Conservation (phyloP, 2,329 filamentous ascomycete genomes). For the Chalaropsis thielavioides region DNA sequence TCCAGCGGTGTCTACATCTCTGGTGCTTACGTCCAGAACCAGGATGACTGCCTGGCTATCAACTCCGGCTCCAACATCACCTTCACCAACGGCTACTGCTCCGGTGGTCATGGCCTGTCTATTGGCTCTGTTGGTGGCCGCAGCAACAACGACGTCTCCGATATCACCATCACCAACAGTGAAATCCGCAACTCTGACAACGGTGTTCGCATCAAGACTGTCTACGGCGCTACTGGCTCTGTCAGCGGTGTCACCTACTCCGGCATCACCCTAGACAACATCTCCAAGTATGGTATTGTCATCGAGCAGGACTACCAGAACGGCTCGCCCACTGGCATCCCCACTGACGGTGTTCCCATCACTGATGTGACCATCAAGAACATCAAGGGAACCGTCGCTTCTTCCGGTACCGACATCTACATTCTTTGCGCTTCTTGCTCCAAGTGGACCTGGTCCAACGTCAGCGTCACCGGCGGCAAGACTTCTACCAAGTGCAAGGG, state of each 20-base stretch:
- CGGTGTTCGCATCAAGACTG: constrained; percentile 38
- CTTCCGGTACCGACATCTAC: constrained; percentile 31
- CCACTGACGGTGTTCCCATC: constrained; percentile 39
- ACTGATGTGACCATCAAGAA: constrained; percentile 32
- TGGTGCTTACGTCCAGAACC: constrained; percentile 41
- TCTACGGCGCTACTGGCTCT: constrained; percentile 31
- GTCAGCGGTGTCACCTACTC: constrained; percentile 32
- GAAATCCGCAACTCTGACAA: constrained; percentile 39
- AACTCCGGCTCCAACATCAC: constrained; percentile 39
- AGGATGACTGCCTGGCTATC: constrained; percentile 46
- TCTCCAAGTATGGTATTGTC: constrained; percentile 29
- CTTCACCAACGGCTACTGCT: constrained; percentile 32
- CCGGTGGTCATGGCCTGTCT: constrained; percentile 31
- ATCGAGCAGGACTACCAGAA: constrained; percentile 36
- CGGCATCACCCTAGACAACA: constrained; percentile 30
- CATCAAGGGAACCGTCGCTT: constrained; percentile 31
- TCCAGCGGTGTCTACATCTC: constrained; percentile 36
- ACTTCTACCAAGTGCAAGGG: constrained; percentile 23
- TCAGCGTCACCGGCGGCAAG: constrained; percentile 38
- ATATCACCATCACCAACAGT: constrained; percentile 36
- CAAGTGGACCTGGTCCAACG: constrained; percentile 38
- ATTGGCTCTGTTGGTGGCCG: constrained; percentile 34
- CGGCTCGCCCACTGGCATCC: constrained; percentile 31
- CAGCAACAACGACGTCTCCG: constrained; percentile 37
- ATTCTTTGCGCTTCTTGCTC: constrained; percentile 39